Evolutionary conservation across 1,284 basidiomycete species (phyloP).

Genomic region (Puccinia triticina): DNA sequence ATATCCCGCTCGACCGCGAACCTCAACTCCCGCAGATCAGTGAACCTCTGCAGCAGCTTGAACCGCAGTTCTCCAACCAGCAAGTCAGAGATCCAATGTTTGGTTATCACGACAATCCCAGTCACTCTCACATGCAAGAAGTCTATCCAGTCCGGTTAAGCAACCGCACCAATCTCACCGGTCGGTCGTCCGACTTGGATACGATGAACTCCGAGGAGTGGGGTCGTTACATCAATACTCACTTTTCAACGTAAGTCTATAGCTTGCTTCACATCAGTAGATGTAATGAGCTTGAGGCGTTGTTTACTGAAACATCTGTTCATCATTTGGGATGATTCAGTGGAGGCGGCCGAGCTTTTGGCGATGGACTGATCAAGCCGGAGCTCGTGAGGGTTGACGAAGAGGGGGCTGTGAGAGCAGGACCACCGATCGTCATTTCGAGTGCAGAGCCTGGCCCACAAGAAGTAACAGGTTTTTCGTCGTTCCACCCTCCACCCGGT

Average conservation of each 20-base stretch:
- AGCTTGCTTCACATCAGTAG: background rate
- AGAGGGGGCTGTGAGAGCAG: background rate
- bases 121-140: conserved; percentile 6
- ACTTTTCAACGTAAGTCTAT: background rate
- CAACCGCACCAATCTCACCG: conserved; percentile 13
- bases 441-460: background rate
- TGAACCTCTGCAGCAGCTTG: background rate
- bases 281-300: too few relatives aligned
- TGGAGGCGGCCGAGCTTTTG: background rate
- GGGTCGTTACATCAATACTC: conserved; percentile 11
- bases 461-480: background rate
- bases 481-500: conserved; percentile 1
- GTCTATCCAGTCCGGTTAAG: conserved; percentile 2
- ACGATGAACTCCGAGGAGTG: conserved; percentile 37
- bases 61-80: background rate
- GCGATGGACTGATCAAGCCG: background rate
- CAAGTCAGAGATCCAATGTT: background rate
- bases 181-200: conserved; percentile 18
- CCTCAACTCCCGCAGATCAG: background rate
- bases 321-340: background rate
- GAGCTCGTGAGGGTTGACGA: conserved; percentile 6
- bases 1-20: conserved; percentile 3
- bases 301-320: too few relatives aligned
- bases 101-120: conserved; percentile 8
- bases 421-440: background rate